Evolutionary conservation across 2,329 filamentous ascomycete species (phyloP), one percentile per base, ranked within the genome.

Genomic region (Penicillium palitans): DNA sequence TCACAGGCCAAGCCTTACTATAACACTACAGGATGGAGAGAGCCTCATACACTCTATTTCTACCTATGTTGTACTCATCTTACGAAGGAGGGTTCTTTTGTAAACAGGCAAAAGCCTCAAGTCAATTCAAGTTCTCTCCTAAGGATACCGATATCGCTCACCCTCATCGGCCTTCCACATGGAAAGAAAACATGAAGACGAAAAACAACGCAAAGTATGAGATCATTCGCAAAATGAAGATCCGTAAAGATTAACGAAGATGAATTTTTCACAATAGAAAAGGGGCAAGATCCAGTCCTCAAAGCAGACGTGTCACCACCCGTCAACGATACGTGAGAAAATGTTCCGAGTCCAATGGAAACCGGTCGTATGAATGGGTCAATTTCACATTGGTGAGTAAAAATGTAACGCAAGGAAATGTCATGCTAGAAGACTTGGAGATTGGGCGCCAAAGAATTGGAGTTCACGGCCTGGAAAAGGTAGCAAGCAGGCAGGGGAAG

Each of bases 351-450:
- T 37, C 24, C 49, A 58, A 59, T 52, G 42, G 29, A 44, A 31
- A 45, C 27, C 47, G 39, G 47, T 53, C 37, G 35, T 46, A 50
- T 33, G 45, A 57, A 50, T 46, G 45, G 49, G 51, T 61, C 59
- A 59, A 61, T 49, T 47, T 51, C 56, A 55, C 52, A 58, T 58
- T 58, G 57, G 52, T 46, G 9, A 27, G 25, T 54, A 58, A 53
- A 54, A 59, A 51, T 47, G 44, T 27, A 49, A 54, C 35, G 45
- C 51, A 45, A 50, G 46, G 46, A 50, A 50, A 55, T 55, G 39
- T 7, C 45, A 58, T 5, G 39, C 24, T 21, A 49, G 35, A 41
- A 31, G 21, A 6, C 13, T 19, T 5, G 21, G 15, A 39, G 21
- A 50, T 33, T 33, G 45, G 21, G 27, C 13, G 4, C 37, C 15